Base-by-base conservation (phyloP, 495 filamentous ascomycete species). In the Trichocladium uniseriatum region DNA sequence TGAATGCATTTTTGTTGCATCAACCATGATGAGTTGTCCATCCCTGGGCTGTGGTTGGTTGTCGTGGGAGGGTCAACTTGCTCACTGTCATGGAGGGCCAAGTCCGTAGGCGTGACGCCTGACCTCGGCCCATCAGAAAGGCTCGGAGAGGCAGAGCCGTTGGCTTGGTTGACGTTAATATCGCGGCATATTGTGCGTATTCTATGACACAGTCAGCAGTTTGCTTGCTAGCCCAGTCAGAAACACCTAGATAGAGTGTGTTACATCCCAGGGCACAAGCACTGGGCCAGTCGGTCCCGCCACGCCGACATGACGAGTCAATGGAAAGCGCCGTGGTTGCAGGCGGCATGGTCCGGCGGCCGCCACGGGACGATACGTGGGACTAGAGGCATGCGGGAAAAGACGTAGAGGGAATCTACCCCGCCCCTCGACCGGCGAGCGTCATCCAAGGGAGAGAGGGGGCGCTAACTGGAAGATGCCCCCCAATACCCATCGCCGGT, bases 291-390 rank as follows among this genome's bases (percentile, higher is more conserved):
- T 51, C 28, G 46, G 38, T 38, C 24, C 38, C 37, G 16, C 28
- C 41, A 37, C 14, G n/a, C 31, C 14, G 27, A 27, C 8, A 13
- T 49, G 39, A 31, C 38, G 21, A 16, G 32, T 20, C 37, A 18
- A 41, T 40, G 36, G 40, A 19, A 43, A 52, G 45, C 56, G 49
- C 14, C 42, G 14, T 18, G n/a, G n/a, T n/a, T 27, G 35, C n/a
- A 0, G 22, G 49, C 58, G 58, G 58, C 55, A 50, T 59, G 61
- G 57, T n/a, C n/a, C n/a, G n/a, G n/a, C n/a, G n/a, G n/a, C n/a
- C n/a, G n/a, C n/a, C n/a, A n/a, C n/a, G n/a, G n/a, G n/a, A n/a
- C n/a, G n/a, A n/a, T n/a, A n/a, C n/a, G n/a, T n/a, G n/a, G n/a
- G n/a, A n/a, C n/a, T n/a, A n/a, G n/a, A 44, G 37, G 31, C 22